Percentiles rank a stretch among this genome's conserved stretches.
Conservation (phyloP, 176 grass and related monocot genomes). For the Oryza longistaminata region DNA sequence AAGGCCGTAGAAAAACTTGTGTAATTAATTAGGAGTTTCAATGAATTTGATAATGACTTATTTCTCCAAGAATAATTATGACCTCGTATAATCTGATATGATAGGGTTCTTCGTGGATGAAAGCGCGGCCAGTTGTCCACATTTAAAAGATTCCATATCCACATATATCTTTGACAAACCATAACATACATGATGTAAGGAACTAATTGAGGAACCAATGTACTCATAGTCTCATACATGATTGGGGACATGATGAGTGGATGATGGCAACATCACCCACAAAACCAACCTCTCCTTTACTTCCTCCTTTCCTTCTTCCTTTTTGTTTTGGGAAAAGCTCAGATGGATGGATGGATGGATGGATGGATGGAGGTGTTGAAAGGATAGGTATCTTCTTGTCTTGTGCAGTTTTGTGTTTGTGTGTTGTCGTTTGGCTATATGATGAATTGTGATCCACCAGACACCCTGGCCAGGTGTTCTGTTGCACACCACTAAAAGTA, state of each 20-base stretch:
- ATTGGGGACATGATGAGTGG: neutral
- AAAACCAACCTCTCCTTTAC: neutral
- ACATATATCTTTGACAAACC: neutral
- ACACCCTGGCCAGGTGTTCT: neutral
- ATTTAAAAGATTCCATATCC: neutral
- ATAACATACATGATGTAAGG: neutral
- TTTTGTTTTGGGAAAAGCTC: neutral
- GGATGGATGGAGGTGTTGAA: neutral
- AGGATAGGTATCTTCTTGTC: neutral
- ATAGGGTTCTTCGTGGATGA: neutral
- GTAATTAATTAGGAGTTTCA: neutral
- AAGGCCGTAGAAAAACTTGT: too few relatives aligned
- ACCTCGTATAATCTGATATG: neutral
- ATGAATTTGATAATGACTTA: neutral
- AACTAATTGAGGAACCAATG: neutral
- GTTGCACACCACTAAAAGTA: neutral
- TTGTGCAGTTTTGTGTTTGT: neutral
- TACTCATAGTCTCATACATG: neutral
- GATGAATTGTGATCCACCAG: neutral
- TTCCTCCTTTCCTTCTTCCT: neutral
- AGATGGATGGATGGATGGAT: neutral
- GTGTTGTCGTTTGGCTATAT: neutral
- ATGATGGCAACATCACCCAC: neutral
- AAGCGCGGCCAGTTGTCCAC: rapidly evolving
- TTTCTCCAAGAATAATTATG: too few relatives aligned